Evolutionary conservation across 768 basidiomycete genomes (phyloP).

Genomic region (Termitomyces sp.): DNA sequence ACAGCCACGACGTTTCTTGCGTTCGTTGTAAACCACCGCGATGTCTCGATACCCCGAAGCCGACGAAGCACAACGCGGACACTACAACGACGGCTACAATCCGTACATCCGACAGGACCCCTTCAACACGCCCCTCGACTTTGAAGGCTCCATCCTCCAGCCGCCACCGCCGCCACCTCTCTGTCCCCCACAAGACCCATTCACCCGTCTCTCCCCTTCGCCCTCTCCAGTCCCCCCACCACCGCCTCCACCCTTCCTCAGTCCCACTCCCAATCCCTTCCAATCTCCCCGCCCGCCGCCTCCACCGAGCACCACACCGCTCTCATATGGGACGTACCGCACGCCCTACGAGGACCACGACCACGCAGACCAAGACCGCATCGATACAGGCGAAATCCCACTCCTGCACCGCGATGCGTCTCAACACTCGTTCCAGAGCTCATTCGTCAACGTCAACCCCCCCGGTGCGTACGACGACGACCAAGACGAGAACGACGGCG

Average conservation of each 20-base stretch:
- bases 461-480: conserved; percentile 23
- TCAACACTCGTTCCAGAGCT: conserved; percentile 19
- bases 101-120: conserved; percentile 46
- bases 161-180: conserved; percentile 18
- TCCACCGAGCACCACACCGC: conserved; percentile 14
- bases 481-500: conserved; percentile 24
- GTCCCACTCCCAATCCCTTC: conserved; percentile 15
- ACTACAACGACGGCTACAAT: conserved; percentile 66
- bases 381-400: conserved; percentile 65
- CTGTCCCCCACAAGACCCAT: no score
- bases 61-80: conserved; percentile 59
- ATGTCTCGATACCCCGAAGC: no score
- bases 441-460: conserved; percentile 16
- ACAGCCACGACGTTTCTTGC: no score
- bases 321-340: conserved; percentile 14
- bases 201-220: conserved; percentile 4
- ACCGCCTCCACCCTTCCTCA: conserved; percentile 8
- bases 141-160: conserved; percentile 20
- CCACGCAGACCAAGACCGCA: conserved; percentile 28
- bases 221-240: conserved; percentile 12
- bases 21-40: no score
- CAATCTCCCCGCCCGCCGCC: conserved; percentile 18
- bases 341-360: conserved; percentile 37
- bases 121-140: no score
- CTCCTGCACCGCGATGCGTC: conserved; percentile 46